Evolutionary conservation across 2,329 filamentous ascomycete species (phyloP), one percentile per base, ranked within the genome.

Genomic region (Epichloe elymi): DNA sequence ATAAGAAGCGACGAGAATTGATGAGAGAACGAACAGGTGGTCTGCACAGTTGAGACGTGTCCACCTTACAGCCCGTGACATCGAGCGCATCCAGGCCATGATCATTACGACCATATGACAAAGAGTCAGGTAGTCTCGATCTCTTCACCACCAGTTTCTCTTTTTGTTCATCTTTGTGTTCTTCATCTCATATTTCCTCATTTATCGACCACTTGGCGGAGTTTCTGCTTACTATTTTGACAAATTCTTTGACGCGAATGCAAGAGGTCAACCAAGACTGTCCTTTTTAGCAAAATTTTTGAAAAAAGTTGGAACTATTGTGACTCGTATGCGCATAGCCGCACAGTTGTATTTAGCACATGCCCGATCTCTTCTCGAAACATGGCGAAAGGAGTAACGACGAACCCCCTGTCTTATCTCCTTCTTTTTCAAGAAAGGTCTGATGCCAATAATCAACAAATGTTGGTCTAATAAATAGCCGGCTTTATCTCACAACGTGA

Each of bases 11-110:
- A 60, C 77, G 80, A 69, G 79, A 79, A 59, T 60, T 82, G 60
- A 86, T 86, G 81, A 75, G 74, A 58, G 70, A 82, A 67, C 72
- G 83, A 60, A 84, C 79, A 1, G 64, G 66, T 50, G 75, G 75
- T 54, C 66, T 74, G 50, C 75, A 78, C 60, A 57, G 56, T 19
- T 60, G 41, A 51, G 20, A 20, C 40, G 11, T 23, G n/a, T 26
- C 12, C 8, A 11, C 5, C 10, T 8, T 10, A 3, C 37, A 41
- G 26, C 26, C 26, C 26, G 26, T 30, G 26, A 30, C 26, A 11
- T 41, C 10, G 5, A 23, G 7, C 11, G 11, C 39, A 41, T 39
- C 37, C 17, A n/a, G 37, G 39, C 26, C 26, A 30, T 11, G 8
- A 10, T 30, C 3, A 10, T 30, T 30, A 11, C 26, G 26, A 30